These are phyloP conservation scores for Marchantia paleacea DNA, from an alignment of 225 moss, liverwort and hornwort genomes.

Conservation along the genomic window DNA sequence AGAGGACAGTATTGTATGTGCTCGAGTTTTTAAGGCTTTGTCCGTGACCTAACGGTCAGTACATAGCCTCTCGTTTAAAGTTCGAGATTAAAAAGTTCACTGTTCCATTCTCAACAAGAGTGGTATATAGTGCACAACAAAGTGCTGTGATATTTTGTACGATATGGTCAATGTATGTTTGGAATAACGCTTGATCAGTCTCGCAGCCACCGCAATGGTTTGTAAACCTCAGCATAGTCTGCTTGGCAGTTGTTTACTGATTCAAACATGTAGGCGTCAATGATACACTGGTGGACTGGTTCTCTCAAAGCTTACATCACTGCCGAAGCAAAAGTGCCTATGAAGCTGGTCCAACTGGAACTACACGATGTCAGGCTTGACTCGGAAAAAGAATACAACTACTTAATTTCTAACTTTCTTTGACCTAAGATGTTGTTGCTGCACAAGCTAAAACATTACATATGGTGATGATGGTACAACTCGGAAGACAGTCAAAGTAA, in stretches of 20 bases:
- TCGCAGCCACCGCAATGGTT: neutral
- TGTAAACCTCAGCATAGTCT: neutral
- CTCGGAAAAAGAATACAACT: constrained; percentile 29
- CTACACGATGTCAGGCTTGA: constrained; percentile 28
- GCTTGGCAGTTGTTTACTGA: constrained; percentile 10
- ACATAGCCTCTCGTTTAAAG: neutral
- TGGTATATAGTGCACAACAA: neutral
- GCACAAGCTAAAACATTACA: constrained; percentile 17
- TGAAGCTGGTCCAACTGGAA: constrained; percentile 19
- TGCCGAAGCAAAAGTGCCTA: constrained; percentile 24
- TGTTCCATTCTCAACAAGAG: too few relatives aligned
- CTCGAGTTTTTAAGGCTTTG: too few relatives aligned
- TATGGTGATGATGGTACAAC: constrained; percentile 12
- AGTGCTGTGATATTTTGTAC: neutral
- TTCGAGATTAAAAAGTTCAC: too few relatives aligned
- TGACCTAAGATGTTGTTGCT: constrained; percentile 16
- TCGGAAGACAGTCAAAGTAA: constrained; percentile 24
- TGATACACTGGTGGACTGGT: constrained; percentile 15
- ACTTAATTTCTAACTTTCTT: constrained; percentile 24
- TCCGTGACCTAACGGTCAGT: too few relatives aligned
- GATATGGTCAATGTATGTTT: neutral
- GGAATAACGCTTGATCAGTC: neutral
- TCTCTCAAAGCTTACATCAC: constrained; percentile 35
- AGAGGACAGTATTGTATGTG: too few relatives aligned
- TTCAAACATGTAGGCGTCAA: constrained; percentile 9